Percentiles rank a stretch among this genome's conserved stretches.
phyloP scores from a whole-genome alignment of 2,329 filamentous ascomycete genomes.

The Whalleya microplaca region DNA sequence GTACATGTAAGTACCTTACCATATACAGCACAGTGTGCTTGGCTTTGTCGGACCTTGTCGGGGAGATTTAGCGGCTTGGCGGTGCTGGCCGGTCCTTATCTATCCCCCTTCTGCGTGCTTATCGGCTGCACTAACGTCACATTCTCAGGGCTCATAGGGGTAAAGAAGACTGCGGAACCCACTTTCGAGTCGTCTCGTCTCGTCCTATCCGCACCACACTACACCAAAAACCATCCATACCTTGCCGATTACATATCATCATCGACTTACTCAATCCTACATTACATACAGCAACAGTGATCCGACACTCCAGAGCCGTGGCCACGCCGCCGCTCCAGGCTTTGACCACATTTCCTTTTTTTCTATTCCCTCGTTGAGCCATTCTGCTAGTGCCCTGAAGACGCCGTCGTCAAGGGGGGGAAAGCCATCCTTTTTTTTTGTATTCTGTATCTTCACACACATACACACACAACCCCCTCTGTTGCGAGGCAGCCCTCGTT shows the following conservation, averaged over 20 bases:
- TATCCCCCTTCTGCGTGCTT: constrained; percentile 6
- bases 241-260: constrained; percentile 2
- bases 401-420: not conserved
- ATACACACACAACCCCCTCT: too few relatives aligned
- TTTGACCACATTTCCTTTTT: not conserved
- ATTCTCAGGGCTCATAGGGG: constrained; percentile 1
- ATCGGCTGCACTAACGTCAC: constrained; percentile 25
- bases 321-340: constrained; percentile 11
- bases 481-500: not conserved
- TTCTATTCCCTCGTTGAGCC: not conserved
- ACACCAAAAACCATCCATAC: constrained; percentile 1
- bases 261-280: not conserved
- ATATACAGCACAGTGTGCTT: too few relatives aligned
- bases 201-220: constrained; percentile 2
- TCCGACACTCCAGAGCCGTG: constrained; percentile 17
- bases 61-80: constrained; percentile 1
- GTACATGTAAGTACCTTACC: too few relatives aligned
- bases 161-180: constrained; percentile 2
- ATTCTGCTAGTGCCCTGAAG: not conserved
- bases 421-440: not conserved
- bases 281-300: constrained; percentile 1
- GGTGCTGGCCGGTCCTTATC: constrained; percentile 6
- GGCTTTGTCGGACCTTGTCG: not conserved
- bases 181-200: constrained; percentile 9
- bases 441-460: not conserved